A percentile compares a stretch with the other conserved stretches of the same genome.
Evolutionary conservation across 805 yeast genomes (phyloP).

Genomic region (Sugiyamaella boreocaroliniensis): DNA sequence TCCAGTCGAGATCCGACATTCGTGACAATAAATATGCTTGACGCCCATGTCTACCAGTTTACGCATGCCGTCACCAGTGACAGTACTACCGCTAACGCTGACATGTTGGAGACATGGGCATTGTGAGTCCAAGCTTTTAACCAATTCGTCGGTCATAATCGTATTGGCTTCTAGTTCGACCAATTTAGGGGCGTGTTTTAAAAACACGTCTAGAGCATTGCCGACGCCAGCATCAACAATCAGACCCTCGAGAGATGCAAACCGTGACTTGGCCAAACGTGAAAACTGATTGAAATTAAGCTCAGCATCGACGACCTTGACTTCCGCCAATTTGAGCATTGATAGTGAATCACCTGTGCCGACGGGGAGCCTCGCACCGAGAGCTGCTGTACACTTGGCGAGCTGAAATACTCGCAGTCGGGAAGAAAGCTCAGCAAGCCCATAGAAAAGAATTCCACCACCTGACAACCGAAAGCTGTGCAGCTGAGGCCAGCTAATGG

Average conservation of each 20-base stretch:
- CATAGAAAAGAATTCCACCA: background rate
- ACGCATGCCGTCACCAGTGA: background rate
- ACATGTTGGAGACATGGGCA: background rate
- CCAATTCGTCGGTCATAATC: background rate
- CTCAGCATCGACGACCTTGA: background rate
- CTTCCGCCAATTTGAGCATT: background rate
- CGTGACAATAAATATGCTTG: background rate
- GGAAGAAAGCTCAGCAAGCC: background rate
- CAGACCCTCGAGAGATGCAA: background rate
- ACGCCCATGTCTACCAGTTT: background rate
- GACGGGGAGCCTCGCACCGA: background rate
- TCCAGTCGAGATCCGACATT: background rate
- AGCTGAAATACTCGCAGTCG: background rate
- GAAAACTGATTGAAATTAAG: background rate
- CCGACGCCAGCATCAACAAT: background rate
- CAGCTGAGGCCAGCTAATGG: background rate
- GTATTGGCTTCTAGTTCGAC: background rate
- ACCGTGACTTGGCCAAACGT: background rate
- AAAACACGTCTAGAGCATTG: background rate
- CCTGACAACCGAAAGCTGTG: background rate
- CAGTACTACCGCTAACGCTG: background rate
- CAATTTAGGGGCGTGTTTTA: background rate
- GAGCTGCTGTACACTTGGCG: background rate
- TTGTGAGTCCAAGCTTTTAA: background rate
- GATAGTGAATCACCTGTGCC: background rate